Evolutionary conservation across 2,329 filamentous ascomycete species (phyloP).

Genomic region (Trichoderma harzianum): DNA sequence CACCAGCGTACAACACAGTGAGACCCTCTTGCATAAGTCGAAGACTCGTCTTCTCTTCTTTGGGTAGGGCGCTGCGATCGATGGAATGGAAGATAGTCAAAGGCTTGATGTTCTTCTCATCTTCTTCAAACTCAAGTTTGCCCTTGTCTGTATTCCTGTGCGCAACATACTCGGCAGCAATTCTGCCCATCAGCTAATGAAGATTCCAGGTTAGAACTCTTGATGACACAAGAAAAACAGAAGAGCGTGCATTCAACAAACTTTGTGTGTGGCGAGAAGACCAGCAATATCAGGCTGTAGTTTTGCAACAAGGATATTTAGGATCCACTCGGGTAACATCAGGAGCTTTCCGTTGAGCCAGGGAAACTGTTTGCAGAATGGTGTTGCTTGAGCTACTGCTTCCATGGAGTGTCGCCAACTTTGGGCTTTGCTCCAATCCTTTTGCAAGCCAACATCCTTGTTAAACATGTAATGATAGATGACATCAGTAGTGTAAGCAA

Average conservation of each 20-base stretch:
- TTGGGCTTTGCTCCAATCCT: neutral
- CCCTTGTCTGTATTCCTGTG: neutral
- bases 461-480: neutral
- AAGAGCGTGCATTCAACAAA: neutral
- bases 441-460: neutral
- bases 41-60: neutral
- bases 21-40: neutral
- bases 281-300: neutral
- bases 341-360: neutral
- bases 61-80: neutral
- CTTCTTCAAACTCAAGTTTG: neutral
- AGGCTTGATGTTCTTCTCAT: neutral
- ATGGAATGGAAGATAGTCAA: neutral
- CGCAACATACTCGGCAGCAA: neutral
- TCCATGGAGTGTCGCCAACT: neutral
- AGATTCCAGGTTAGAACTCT: neutral
- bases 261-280: neutral
- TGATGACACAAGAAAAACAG: neutral
- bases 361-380: constrained; percentile 9
- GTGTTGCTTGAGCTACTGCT: neutral
- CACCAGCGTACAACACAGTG: neutral
- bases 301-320: neutral
- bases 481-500: neutral
- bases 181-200: neutral
- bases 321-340: neutral